Evolutionary conservation across 495 filamentous ascomycete species (phyloP), one percentile per base, ranked within the genome.

Genomic region (Lophiostoma macrostomum): DNA sequence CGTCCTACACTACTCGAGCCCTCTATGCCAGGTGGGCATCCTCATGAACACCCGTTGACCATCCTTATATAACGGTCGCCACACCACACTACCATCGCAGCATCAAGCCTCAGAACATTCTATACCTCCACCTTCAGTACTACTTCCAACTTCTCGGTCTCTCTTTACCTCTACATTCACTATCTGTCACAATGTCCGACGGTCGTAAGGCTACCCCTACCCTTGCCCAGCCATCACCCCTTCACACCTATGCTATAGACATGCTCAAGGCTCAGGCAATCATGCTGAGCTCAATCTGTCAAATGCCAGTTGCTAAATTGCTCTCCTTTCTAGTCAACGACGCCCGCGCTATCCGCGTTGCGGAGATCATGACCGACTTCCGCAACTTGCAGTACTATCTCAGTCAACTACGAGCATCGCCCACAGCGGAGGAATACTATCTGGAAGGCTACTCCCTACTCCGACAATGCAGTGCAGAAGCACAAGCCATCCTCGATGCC

Each of bases 321-420:
- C 23, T 40, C 29, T 24, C 24, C 32, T 39, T 37, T 44, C 31
- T 66, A 95, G 90, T 94, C 55, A 95, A 96, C 71, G 80, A 90
- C 60, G 84, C 83, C 63, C 86, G 90, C 66, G 84, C 85, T 53
- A 74, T 82, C 64, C 83, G 90, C 67, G 80, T 96, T 65, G 82
- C 86, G 65, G 86, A 95, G 68, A 74, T 95, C 52, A 85, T 94
- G 61, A 78, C 79, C 63, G 90, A 95, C 72, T 96, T 90, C 74
- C 84, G 85, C 53, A 86, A 80, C 47, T 78, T 95, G 2, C 85
- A 94, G 63, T 74, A 83, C 64, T 87, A 86, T 67, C 91, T 95
- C 68, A 78, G 85, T 31, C 79, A 84, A 43, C 84, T 81, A 19
- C 79, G 82, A 36, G 77, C 77, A 47, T 74, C 77, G 29, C 80